Conservation (phyloP, 768 basidiomycete species). For the Lactarius trivialis region DNA sequence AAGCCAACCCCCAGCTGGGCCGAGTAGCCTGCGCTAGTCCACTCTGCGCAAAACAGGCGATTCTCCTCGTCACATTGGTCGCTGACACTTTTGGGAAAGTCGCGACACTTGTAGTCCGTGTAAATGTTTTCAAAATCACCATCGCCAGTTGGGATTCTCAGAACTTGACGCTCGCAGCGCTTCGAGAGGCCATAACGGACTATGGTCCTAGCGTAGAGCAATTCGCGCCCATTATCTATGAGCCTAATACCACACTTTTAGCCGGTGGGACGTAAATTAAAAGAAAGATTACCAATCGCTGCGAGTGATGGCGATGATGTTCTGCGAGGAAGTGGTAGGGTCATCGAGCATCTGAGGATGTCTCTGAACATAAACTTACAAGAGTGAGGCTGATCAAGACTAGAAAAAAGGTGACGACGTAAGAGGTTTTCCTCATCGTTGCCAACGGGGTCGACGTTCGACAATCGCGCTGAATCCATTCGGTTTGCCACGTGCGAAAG, state of each 20-base stretch:
- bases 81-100: constrained; percentile 51
- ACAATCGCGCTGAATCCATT: not conserved
- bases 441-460: not conserved
- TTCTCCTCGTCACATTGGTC: constrained; percentile 49
- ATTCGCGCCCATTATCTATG: constrained; percentile 34
- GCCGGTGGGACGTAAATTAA: not conserved
- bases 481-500: not conserved
- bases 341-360: not conserved
- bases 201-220: constrained; percentile 42
- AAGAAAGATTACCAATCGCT: constrained; percentile 51
- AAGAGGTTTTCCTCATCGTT: constrained; percentile 63
- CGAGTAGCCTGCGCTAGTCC: constrained; percentile 65
- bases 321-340: constrained; percentile 34
- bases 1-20: constrained; percentile 62
- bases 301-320: constrained; percentile 47
- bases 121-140: constrained; percentile 43
- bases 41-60: constrained; percentile 52
- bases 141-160: constrained; percentile 45
- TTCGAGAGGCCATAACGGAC: constrained; percentile 53
- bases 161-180: constrained; percentile 48
- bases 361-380: constrained; percentile 34
- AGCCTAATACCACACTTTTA: constrained; percentile 29
- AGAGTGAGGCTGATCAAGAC: constrained; percentile 45
- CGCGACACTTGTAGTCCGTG: constrained; percentile 53
- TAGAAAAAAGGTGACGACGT: constrained; percentile 55